Evolutionary conservation across 768 basidiomycete species (phyloP).

Genomic region (Naganishia antarctica): DNA sequence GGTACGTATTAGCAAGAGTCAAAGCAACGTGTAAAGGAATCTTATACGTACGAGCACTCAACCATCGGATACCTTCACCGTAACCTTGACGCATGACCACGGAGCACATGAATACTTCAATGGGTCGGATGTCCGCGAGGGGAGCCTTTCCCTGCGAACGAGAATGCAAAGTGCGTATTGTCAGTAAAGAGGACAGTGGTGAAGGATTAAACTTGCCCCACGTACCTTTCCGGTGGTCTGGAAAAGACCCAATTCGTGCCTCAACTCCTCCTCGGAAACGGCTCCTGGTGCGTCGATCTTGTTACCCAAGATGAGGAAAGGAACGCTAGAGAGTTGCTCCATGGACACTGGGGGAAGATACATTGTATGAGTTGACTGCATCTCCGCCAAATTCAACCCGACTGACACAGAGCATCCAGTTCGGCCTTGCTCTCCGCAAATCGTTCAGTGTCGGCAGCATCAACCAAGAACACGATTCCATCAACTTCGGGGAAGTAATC

Average conservation of each 20-base stretch:
- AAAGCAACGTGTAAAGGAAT: too few relatives aligned
- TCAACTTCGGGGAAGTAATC: slow-evolving; percentile 99
- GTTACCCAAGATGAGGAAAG: slow-evolving; percentile 97
- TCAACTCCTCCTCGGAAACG: slow-evolving; percentile 93
- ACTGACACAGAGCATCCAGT: slow-evolving; percentile 73
- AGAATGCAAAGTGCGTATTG: background rate
- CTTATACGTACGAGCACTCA: slow-evolving; percentile 46
- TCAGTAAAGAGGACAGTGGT: too few relatives aligned
- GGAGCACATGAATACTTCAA: slow-evolving; percentile 99
- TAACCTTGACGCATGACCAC: slow-evolving; percentile 98
- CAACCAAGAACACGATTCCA: slow-evolving; percentile 96
- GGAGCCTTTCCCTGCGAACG: slow-evolving; percentile 85
- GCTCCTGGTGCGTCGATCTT: slow-evolving; percentile 99
- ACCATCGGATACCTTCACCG: slow-evolving; percentile 97
- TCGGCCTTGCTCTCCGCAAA: slow-evolving; percentile 96
- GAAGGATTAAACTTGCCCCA: background rate
- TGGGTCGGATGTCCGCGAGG: slow-evolving; percentile 90
- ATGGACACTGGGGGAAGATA: slow-evolving; percentile 59
- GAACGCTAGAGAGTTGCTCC: slow-evolving; percentile 90
- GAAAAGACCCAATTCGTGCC: slow-evolving; percentile 84
- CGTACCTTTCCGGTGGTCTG: slow-evolving; percentile 98
- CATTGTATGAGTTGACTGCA: background rate
- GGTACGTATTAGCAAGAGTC: too few relatives aligned
- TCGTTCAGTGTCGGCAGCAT: slow-evolving; percentile 93
- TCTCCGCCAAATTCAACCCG: background rate